Base-by-base conservation (phyloP, 148 eudicot genomes). In the Chenopodium quinoa region DNA sequence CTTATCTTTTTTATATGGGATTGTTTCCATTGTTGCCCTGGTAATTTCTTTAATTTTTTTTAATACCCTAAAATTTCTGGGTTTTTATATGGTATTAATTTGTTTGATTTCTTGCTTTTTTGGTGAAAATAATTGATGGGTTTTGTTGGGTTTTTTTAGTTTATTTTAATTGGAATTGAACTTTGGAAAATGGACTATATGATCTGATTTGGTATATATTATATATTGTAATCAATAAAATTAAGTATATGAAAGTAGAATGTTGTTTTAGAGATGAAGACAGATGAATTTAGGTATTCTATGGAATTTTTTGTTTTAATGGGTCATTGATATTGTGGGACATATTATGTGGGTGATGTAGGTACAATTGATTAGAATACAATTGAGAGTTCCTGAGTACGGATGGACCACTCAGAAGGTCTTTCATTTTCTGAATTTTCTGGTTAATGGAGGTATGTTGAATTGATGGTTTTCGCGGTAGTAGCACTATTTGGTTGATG, bases 371-470 rank as follows among this genome's bases (percentile, higher is more conserved):
- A 86, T 87, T 25, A 89, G 99, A 87, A 95, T 95, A 88, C 99
- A 95, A 68, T 73, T 88, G 83, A 93, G 99, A 90, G 98, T 95
- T 78, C 99, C 99, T 0, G 99, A 95, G 81, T 95, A 95, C 81
- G 99, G 99, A 75, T 93, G 97, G 97, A 95, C 99, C n/a, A 95
- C 99, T 52, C 99, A 95, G 86, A 95, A 95, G 86, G 99, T 95
- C 83, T 95, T 95, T 82, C 99, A 95, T 88, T 93, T 93, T 84
- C 91, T 95, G 65, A 95, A 93, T 88, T 91, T 93, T 90, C 80
- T 95, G 79, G 99, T 95, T 70, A 95, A 93, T 87, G 97, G 93
- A 86, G 97, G 99, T 95, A 67, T 52, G 90, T 87, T 81, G 17
- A 62, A 72, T 69, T 52, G 69, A 77, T 75, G 67, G n/a, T 6